phyloP scores from a whole-genome alignment of 352 stramenopile genomes.

The Globisporangium iwayamae region DNA sequence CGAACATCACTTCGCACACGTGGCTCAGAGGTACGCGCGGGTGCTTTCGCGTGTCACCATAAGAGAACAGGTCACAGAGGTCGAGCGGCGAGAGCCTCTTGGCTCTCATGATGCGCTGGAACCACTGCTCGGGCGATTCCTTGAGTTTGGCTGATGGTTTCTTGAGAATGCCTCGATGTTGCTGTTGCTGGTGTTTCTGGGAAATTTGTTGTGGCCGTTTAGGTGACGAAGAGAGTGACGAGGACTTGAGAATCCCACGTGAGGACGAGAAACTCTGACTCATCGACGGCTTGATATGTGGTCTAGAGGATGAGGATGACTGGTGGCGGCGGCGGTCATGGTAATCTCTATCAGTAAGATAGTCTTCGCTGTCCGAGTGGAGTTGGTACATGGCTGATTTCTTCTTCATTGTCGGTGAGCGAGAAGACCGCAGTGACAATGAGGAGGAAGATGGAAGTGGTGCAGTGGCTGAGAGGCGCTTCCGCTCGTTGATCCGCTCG shows the following conservation, averaged over 20 bases:
- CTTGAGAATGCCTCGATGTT: not conserved
- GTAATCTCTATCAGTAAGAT: not conserved
- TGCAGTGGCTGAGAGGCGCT: not conserved
- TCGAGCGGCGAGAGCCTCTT: conserved; percentile 51
- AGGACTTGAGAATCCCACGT: not conserved
- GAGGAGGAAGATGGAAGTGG: not conserved
- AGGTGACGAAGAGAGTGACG: not conserved
- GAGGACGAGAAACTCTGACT: not conserved
- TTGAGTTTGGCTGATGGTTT: not conserved
- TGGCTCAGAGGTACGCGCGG: conserved; percentile 37
- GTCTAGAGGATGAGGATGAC: not conserved
- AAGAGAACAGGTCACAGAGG: conserved; percentile 53
- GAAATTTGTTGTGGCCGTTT: not conserved
- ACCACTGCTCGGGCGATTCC: conserved; percentile 46
- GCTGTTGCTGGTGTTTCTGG: not conserved
- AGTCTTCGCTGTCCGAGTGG: not conserved
- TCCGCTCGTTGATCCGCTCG: not conserved
- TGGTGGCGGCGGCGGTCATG: no score
- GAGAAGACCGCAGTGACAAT: not conserved
- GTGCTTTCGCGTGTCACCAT: conserved; percentile 35
- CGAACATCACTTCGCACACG: conserved; percentile 54
- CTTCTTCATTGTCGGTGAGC: not conserved
- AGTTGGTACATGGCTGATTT: not conserved
- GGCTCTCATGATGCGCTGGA: conserved; percentile 41
- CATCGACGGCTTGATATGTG: not conserved